Base-by-base conservation (phyloP, 225 moss, liverwort and hornwort genomes). In the Sphagnum contortum region DNA sequence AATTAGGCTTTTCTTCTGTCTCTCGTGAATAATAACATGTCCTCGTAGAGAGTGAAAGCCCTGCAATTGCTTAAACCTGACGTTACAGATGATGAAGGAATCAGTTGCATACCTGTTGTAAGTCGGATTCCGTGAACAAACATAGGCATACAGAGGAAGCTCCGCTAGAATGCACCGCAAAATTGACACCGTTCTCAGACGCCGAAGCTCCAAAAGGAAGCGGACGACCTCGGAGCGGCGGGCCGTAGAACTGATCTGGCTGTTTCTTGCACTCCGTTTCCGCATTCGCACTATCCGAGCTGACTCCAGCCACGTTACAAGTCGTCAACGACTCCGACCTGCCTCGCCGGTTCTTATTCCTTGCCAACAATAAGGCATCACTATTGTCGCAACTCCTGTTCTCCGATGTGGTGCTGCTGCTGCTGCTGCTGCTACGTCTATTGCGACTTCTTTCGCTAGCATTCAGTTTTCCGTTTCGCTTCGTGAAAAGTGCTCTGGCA, bases 91-190 rank as follows among this genome's bases (percentile, higher is more conserved):
- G 45, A 46, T 44, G 61, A 46, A 45, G 47, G 45, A 3, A 61
- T 10, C 9, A 46, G 61, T 10, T 46, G 14, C 57, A n/a, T 63
- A 92, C 92, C 81, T 87, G 66, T 66, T 89, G 85, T 74, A 89
- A 74, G 72, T 92, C 86, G 66, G 68, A 57, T 68, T 92, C 87
- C 50, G 89, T 88, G 65, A 78, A 89, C 3, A 92, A 73, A 68
- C 92, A 92, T 61, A 92, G 69, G 50, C 83, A 83, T 59, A 92
- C 80, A 49, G 86, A 80, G 45, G 83, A 83, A 68, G 89, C 92
- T 58, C 92, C 87, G 57, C 87, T 80, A 12, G 92, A 89, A 75
- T 89, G 85, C 73, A 92, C 85, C 51, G 92, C 83, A 65, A 92
- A 92, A 69, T 92, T 92, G 29, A 92, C 83, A 48, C 92, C 92